These are phyloP conservation scores for Phaeosphaeriaceae sp. DNA, from an alignment of 2,329 filamentous ascomycete genomes.

Conservation along the genomic window DNA sequence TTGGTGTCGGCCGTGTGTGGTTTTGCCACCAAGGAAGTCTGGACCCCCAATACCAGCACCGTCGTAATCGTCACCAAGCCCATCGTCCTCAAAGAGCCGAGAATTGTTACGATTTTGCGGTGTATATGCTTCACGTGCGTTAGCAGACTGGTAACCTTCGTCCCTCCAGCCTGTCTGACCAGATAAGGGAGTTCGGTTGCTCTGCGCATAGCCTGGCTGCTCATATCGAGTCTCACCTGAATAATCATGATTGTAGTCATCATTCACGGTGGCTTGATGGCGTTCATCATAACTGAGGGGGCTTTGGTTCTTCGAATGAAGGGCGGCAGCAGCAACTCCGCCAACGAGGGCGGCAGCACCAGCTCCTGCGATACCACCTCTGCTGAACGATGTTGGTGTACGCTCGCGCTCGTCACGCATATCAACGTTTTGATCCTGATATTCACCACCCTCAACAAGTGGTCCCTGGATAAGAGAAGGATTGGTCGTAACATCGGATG, in stretches of 20 bases:
- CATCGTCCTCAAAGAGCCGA: slow-evolving; percentile 62
- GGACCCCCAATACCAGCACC: slow-evolving; percentile 47
- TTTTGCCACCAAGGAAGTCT: slow-evolving; percentile 55
- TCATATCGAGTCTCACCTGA: slow-evolving; percentile 44
- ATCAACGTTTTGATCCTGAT: slow-evolving; percentile 52
- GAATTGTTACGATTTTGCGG: slow-evolving; percentile 55
- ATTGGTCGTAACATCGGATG: slow-evolving; percentile 77
- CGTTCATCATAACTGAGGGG: slow-evolving; percentile 33
- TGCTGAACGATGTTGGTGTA: slow-evolving; percentile 39
- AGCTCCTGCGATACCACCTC: slow-evolving; percentile 47
- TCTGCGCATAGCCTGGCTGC: slow-evolving; percentile 37
- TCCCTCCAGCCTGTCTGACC: slow-evolving; percentile 67
- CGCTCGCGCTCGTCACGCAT: slow-evolving; percentile 44
- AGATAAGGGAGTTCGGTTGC: slow-evolving; percentile 47
- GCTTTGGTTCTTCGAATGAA: slow-evolving; percentile 41
- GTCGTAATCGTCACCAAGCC: slow-evolving; percentile 59
- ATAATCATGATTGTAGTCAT: slow-evolving; percentile 44
- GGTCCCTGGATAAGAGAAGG: slow-evolving; percentile 82
- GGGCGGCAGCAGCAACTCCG: slow-evolving; percentile 59
- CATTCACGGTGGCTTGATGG: slow-evolving; percentile 47
- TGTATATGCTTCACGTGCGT: slow-evolving; percentile 60
- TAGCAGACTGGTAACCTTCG: slow-evolving; percentile 89
- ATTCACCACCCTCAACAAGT: slow-evolving; percentile 61
- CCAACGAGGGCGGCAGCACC: slow-evolving; percentile 63
- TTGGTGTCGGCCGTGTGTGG: slow-evolving; percentile 67